These are phyloP conservation scores for Chaetoscypha palmicola DNA, from an alignment of 2,329 filamentous ascomycete species.

Conservation along the genomic window DNA sequence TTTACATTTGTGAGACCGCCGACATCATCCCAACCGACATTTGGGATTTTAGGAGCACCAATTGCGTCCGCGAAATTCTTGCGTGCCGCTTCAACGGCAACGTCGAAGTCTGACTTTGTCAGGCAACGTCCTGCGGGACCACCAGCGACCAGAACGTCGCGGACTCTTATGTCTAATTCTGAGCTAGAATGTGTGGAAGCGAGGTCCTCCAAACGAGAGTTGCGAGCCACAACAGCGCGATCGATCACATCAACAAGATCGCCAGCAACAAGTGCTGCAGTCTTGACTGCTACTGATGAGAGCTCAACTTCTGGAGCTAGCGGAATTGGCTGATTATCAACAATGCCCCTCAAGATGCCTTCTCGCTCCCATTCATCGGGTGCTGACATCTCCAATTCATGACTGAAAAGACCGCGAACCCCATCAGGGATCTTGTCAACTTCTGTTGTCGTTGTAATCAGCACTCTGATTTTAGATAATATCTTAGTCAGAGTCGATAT, in stretches of 20 bases:
- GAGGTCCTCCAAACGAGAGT: constrained; percentile 66
- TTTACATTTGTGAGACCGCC: constrained; percentile 91
- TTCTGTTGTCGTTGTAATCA: constrained; percentile 92
- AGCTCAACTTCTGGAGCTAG: constrained; percentile 80
- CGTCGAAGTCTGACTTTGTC: constrained; percentile 76
- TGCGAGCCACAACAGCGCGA: constrained; percentile 72
- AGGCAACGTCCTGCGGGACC: constrained; percentile 72
- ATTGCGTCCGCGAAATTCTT: constrained; percentile 99
- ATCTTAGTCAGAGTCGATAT: constrained; percentile 78
- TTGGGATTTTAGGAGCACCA: constrained; percentile 94
- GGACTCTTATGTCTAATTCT: constrained; percentile 50
- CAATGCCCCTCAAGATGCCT: constrained; percentile 72
- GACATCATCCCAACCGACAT: constrained; percentile 93
- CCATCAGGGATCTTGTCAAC: constrained; percentile 90
- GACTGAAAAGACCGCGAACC: constrained; percentile 84
- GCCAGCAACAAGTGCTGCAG: constrained; percentile 87
- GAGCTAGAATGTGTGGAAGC: constrained; percentile 42
- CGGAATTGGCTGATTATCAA: constrained; percentile 68
- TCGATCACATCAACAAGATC: constrained; percentile 94
- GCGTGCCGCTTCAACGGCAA: constrained; percentile 88
- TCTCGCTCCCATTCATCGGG: constrained; percentile 91
- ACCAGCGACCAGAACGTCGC: constrained; percentile 83
- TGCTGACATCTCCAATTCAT: constrained; percentile 88
- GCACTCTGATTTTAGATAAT: constrained; percentile 67
- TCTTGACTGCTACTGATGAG: constrained; percentile 82